Percentiles rank a stretch among this genome's conserved stretches.
Evolutionary conservation across 345 rosid genomes (phyloP).

Genomic region (Kernera saxatilis): DNA sequence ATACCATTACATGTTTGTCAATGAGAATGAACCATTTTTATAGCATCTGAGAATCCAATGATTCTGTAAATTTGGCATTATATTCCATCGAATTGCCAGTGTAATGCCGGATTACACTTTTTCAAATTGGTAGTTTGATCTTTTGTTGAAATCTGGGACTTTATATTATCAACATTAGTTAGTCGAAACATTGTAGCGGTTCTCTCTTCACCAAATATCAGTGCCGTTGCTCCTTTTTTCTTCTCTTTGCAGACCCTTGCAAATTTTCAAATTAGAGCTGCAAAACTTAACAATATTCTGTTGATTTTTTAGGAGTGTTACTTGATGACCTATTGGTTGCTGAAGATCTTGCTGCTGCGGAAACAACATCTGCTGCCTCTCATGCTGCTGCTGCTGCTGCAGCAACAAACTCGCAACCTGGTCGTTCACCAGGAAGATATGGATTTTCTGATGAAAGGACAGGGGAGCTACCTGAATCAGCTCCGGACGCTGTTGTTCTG

Average conservation of each 20-base stretch:
- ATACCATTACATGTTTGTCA: not conserved
- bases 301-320: conserved; percentile 65
- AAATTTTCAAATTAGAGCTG: not conserved
- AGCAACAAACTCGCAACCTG: conserved; percentile 57
- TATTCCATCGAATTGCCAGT: not conserved
- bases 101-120: not conserved
- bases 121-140: not conserved
- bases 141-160: not conserved
- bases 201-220: not conserved
- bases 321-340: conserved; percentile 97
- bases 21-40: not conserved
- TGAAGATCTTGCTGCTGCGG: conserved; percentile 95
- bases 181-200: not conserved
- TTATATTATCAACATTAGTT: not conserved
- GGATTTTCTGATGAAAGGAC: conserved; percentile 79
- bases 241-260: not conserved
- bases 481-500: conserved; percentile 72
- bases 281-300: not conserved
- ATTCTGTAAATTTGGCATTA: not conserved
- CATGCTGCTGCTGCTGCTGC: conserved; percentile 95
- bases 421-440: conserved; percentile 65
- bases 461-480: conserved; percentile 63
- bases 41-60: not conserved
- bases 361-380: conserved; percentile 84
- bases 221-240: not conserved